Evolutionary conservation across 192 early-diverging fungal genomes (phyloP), one percentile per base, ranked within the genome.

Genomic region (Coemansia sp.): DNA sequence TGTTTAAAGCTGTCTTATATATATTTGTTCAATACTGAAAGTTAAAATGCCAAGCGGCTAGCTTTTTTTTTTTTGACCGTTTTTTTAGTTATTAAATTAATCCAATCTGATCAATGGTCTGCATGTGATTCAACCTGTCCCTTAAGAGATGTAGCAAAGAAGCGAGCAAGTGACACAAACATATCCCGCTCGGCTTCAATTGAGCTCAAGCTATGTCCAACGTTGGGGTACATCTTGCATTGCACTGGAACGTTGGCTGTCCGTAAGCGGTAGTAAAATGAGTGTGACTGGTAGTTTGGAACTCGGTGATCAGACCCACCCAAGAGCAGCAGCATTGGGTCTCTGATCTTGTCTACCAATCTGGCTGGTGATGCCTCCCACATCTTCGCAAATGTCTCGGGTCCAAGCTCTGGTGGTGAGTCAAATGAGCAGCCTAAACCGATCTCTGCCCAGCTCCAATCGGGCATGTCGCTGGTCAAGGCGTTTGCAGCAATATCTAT

Each of bases 401-500:
- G 84, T 22, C 80, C 63, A 4, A 84, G 38, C 61, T 87, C 60
- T 12, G 86, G 71, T 12, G 89, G 87, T 7, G 68, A 49, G 3
- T 77, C 74, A 49, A 88, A 85, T 24, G 83, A 61, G 67, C 85
- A 90, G 0, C 68, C 54, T 1, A 91, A 54, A 0, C 84, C 88
- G 16, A 83, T 68, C 71, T 91, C 90, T 10, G 87, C 86, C 68
- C 84, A 89, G 52, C 82, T 83, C 92, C 92, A 92, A 58, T 92
- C 87, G 7, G 78, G 83, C 60, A 90, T 89, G 59, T 92, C 88
- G n/a, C 83, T 81, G 54, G 81, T 83, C 2, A 80, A 69, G 0
- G 82, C 77, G 68, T 86, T 84, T 22, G 80, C 69, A 18, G 85
- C 89, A 31, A 91, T 71, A 65, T 84, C 83, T 53, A 87, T 82